Conservation (phyloP, 2,329 filamentous ascomycete species). For the Aspergillus transmontanensis region DNA sequence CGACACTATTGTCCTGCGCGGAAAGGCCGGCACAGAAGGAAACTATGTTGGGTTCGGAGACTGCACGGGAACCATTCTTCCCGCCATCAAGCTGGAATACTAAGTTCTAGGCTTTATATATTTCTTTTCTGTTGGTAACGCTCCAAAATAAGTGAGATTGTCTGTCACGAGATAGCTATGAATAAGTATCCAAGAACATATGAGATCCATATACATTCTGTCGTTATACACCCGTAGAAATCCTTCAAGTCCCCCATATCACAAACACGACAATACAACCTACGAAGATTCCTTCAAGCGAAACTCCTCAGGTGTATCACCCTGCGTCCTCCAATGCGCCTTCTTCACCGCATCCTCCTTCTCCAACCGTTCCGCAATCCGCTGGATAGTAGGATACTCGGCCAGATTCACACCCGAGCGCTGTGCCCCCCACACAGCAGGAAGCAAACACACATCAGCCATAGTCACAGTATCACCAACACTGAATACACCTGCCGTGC, state of each 20-base stretch:
- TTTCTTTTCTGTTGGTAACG: slow-evolving; percentile 7
- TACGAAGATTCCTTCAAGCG: slow-evolving; percentile 22
- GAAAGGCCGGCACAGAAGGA: slow-evolving; percentile 66
- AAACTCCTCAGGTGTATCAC: slow-evolving; percentile 55
- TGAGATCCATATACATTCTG: neutral
- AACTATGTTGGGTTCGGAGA: slow-evolving; percentile 77
- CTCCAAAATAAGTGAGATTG: slow-evolving; percentile 8
- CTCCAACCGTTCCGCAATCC: slow-evolving; percentile 51
- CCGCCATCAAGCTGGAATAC: slow-evolving; percentile 39
- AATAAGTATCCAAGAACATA: slow-evolving; percentile 1
- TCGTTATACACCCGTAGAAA: neutral
- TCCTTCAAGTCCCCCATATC: neutral
- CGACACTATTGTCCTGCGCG: slow-evolving; percentile 68
- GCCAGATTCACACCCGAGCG: slow-evolving; percentile 57
- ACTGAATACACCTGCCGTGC: slow-evolving; percentile 53
- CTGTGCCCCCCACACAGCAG: slow-evolving; percentile 61
- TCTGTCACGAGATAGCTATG: slow-evolving; percentile 14
- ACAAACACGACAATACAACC: neutral
- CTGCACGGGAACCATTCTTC: slow-evolving; percentile 65
- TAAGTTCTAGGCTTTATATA: neutral
- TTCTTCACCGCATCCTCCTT: slow-evolving; percentile 54
- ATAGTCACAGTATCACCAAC: slow-evolving; percentile 59
- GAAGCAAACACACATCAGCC: slow-evolving; percentile 62
- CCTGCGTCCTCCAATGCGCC: slow-evolving; percentile 58
- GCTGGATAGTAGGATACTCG: slow-evolving; percentile 51